Evolutionary conservation across 2,329 filamentous ascomycete species (phyloP).

Genomic region (Atkinsonella hypoxylon): DNA sequence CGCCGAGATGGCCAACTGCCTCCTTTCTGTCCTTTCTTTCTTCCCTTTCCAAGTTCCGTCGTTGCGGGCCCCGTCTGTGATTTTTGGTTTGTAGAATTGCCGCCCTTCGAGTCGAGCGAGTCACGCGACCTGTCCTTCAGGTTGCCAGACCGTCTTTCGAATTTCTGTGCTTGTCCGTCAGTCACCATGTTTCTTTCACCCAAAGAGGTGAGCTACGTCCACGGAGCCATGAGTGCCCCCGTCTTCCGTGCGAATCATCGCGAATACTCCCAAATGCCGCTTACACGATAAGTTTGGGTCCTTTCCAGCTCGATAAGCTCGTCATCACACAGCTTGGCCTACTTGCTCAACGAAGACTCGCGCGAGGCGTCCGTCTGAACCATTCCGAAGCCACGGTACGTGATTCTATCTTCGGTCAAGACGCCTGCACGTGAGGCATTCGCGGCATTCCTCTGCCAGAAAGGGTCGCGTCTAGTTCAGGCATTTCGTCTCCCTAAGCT

Average conservation of each 20-base stretch:
- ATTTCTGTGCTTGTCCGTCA: neutral
- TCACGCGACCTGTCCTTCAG: neutral
- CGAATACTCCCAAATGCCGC: neutral
- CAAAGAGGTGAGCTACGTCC: constrained; percentile 3
- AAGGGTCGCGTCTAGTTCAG: too few species aligned
- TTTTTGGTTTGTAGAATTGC: neutral
- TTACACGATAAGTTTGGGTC: neutral
- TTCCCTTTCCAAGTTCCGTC: too few species aligned
- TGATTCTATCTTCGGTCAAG: too few species aligned
- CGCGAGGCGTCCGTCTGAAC: constrained; percentile 78
- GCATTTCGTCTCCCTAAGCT: neutral
- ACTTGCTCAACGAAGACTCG: constrained; percentile 77
- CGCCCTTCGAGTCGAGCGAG: neutral
- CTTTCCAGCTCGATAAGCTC: constrained; percentile 79
- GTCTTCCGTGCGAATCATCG: too few species aligned
- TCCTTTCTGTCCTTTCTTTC: neutral
- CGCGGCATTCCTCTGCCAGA: too few species aligned
- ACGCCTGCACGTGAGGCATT: neutral
- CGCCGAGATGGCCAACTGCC: neutral
- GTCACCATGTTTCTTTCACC: constrained; percentile 3
- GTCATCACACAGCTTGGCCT: constrained; percentile 79
- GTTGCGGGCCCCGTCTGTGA: too few species aligned
- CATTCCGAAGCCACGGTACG: constrained; percentile 74
- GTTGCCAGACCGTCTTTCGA: too few species aligned
- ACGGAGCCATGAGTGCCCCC: too few species aligned